phyloP scores from a whole-genome alignment of 495 filamentous ascomycete genomes.

The Trichoderma parareesei region DNA sequence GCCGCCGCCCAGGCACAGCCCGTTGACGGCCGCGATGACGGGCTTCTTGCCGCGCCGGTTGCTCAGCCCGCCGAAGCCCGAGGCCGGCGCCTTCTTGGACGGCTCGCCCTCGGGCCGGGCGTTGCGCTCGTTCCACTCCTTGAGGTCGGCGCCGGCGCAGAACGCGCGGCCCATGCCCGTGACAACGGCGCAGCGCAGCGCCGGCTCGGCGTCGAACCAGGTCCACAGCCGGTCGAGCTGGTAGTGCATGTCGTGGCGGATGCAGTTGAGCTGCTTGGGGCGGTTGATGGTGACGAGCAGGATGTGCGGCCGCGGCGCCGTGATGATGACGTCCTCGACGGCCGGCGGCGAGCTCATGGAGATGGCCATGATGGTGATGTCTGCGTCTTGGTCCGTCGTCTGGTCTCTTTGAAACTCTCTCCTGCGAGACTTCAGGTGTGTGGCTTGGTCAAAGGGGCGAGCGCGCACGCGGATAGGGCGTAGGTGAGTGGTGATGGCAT shows the following conservation, averaged over 20 bases:
- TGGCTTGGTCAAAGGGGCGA: neutral
- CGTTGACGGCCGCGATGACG: constrained; percentile 73
- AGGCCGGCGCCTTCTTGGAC: constrained; percentile 23
- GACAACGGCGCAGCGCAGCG: constrained; percentile 46
- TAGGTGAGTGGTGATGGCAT: too few relatives aligned
- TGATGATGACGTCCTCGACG: constrained; percentile 36
- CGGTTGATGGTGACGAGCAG: constrained; percentile 58
- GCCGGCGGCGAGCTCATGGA: constrained; percentile 24
- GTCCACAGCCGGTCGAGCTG: constrained; percentile 43
- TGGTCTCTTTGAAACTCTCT: neutral
- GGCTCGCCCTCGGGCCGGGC: constrained; percentile 15
- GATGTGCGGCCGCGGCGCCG: constrained; percentile 48
- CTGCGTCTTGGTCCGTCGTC: neutral
- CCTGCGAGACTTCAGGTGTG: neutral
- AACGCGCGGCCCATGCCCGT: constrained; percentile 49
- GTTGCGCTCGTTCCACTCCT: constrained; percentile 35
- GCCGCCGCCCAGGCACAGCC: constrained; percentile 66
- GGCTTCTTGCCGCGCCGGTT: constrained; percentile 54
- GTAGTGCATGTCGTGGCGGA: constrained; percentile 41
- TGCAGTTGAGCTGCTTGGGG: constrained; percentile 49
- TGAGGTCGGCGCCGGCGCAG: constrained; percentile 51
- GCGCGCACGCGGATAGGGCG: neutral
- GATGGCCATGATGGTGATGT: constrained; percentile 13
- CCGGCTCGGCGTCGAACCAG: constrained; percentile 52
- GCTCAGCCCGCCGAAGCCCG: constrained; percentile 43